phyloP scores from a whole-genome alignment of 73 alveolate genomes.

The Halteria grandinella region DNA sequence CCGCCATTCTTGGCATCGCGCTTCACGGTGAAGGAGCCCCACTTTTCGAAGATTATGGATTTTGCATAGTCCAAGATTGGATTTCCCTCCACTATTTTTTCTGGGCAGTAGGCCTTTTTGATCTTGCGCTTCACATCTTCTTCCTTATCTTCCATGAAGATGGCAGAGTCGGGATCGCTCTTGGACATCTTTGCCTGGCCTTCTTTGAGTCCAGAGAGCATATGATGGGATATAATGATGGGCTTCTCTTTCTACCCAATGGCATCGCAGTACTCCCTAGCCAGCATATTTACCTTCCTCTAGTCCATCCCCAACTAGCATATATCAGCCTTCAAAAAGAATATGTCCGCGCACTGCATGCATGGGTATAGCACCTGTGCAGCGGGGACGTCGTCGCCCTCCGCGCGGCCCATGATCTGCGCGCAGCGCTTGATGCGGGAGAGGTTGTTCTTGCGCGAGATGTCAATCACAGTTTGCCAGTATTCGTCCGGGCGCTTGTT shows the following conservation, averaged over 20 bases:
- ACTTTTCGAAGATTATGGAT: conserved; percentile 86
- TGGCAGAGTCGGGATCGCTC: conserved; percentile 98
- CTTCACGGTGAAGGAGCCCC: conserved; percentile 67
- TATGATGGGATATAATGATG: conserved; percentile 96
- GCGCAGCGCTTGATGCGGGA: conserved; percentile 95
- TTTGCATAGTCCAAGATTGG: conserved; percentile 93
- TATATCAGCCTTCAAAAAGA: conserved; percentile 97
- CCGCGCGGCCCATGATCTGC: conserved; percentile 99
- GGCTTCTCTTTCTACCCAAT: conserved; percentile 87
- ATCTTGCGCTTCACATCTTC: conserved; percentile 96
- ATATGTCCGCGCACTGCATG: conserved; percentile 99
- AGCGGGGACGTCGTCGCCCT: conserved; percentile 93
- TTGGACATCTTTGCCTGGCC: conserved; percentile 98
- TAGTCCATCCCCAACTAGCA: conserved; percentile 99
- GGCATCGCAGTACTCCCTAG: conserved; percentile 97
- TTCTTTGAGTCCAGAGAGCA: conserved; percentile 93
- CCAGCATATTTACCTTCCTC: conserved; percentile 99
- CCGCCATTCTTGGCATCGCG: conserved; percentile 86
- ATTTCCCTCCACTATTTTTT: conserved; percentile 79
- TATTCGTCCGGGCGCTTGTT: conserved; percentile 96
- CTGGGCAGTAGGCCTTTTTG: conserved; percentile 97
- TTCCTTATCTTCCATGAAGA: conserved; percentile 98
- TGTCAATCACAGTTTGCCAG: conserved; percentile 98
- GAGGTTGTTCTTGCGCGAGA: conserved; percentile 92
- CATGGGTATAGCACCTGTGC: conserved; percentile 98